These are phyloP conservation scores for Circinella minor DNA, from an alignment of 371 early-diverging fungal genomes.

Conservation along the genomic window DNA sequence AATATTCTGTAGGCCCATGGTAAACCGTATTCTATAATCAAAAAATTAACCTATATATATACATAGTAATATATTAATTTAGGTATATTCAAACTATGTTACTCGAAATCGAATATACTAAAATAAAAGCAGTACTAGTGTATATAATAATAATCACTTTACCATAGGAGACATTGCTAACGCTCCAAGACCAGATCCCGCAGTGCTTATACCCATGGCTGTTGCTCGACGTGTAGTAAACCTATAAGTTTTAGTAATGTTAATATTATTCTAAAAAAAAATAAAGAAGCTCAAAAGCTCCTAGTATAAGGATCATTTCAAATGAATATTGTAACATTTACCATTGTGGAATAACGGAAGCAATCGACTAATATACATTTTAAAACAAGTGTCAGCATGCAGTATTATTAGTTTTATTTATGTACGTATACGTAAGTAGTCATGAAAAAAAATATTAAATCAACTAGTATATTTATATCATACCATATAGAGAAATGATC, in stretches of 20 bases:
- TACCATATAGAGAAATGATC: conserved; percentile 45
- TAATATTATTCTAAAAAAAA: not conserved
- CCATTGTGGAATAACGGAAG: too few relatives aligned
- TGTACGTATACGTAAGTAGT: conserved; percentile 37
- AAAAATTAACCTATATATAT: not conserved
- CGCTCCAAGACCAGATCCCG: not conserved
- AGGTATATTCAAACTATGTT: not conserved
- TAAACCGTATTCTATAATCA: not conserved
- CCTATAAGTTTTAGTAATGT: not conserved
- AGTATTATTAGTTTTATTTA: too few relatives aligned
- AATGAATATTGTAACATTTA: too few relatives aligned
- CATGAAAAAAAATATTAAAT: conserved; percentile 28
- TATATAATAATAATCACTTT: too few relatives aligned
- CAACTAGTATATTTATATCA: not conserved
- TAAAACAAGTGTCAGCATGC: too few relatives aligned
- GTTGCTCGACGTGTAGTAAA: not conserved
- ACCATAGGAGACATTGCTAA: not conserved
- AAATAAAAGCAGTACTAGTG: too few relatives aligned
- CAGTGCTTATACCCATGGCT: not conserved
- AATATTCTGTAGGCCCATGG: conserved; percentile 38
- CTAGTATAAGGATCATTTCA: too few relatives aligned
- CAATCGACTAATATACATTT: not conserved
- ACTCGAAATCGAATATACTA: too few relatives aligned
- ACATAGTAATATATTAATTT: not conserved
- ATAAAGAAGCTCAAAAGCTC: too few relatives aligned